Conservation (phyloP, 2,329 filamentous ascomycete species). For the Arthrobotrys sphaeroides region DNA sequence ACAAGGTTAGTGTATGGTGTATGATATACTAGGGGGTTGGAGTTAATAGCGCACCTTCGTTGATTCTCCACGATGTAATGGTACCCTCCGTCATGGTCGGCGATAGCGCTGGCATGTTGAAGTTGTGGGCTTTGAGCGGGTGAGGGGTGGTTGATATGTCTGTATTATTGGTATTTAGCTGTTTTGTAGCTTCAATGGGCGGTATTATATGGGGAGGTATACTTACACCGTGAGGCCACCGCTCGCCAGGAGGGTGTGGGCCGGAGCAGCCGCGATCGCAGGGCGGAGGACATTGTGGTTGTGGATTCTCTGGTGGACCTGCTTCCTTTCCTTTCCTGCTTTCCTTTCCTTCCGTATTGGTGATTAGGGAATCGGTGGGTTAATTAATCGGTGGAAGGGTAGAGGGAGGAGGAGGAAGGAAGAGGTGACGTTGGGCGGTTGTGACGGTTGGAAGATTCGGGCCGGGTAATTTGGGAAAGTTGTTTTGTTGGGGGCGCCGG, state of each 20-base stretch:
- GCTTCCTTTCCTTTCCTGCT: background rate
- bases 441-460: slow-evolving; percentile 18
- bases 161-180: background rate
- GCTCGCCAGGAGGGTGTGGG: slow-evolving; percentile 32
- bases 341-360: background rate
- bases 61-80: slow-evolving; percentile 84
- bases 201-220: background rate
- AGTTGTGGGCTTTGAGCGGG: slow-evolving; percentile 76
- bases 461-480: slow-evolving; percentile 42
- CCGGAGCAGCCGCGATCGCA: slow-evolving; percentile 35
- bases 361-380: background rate
- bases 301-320: too few relatives aligned
- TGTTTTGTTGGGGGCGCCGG: slow-evolving; percentile 48
- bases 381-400: background rate
- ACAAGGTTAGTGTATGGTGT: background rate
- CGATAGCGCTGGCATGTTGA: slow-evolving; percentile 89
- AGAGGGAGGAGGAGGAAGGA: background rate
- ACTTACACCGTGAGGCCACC: background rate
- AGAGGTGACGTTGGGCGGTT: slow-evolving; percentile 1
- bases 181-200: background rate
- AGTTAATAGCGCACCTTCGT: slow-evolving; percentile 69
- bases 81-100: slow-evolving; percentile 95
- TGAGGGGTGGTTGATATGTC: slow-evolving; percentile 34
- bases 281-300: slow-evolving; percentile 50
- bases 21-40: background rate